These are phyloP conservation scores for Tricholoma matsutake DNA, from an alignment of 768 basidiomycete species.

Conservation along the genomic window DNA sequence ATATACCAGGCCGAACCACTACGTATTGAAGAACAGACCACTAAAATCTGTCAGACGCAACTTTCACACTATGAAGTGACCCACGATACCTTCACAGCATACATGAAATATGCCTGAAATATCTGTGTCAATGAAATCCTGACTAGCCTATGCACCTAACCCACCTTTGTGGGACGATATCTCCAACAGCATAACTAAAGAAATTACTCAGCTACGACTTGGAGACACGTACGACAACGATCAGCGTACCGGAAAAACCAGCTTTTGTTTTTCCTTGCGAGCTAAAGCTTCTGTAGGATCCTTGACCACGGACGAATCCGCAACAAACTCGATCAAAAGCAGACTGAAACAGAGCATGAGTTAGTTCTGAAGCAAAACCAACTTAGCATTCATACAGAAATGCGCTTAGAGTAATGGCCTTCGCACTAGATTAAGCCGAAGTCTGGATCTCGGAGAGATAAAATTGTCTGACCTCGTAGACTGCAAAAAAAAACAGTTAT, in stretches of 20 bases:
- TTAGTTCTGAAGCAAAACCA: neutral
- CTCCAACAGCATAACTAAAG: slow-evolving; percentile 73
- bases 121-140: neutral
- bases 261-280: slow-evolving; percentile 68
- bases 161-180: slow-evolving; percentile 74
- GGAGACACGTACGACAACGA: neutral
- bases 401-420: slow-evolving; percentile 75
- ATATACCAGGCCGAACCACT: slow-evolving; percentile 53
- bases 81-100: slow-evolving; percentile 66
- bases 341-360: slow-evolving; percentile 37
- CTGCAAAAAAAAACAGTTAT: slow-evolving; percentile 29
- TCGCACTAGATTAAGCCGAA: neutral
- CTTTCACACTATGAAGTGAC: neutral
- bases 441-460: neutral
- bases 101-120: slow-evolving; percentile 77
- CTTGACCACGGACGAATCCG: slow-evolving; percentile 57
- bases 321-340: slow-evolving; percentile 80
- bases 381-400: slow-evolving; percentile 56
- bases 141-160: slow-evolving; percentile 1
- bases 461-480: slow-evolving; percentile 53
- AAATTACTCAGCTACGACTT: neutral
- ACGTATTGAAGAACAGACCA: slow-evolving; percentile 89
- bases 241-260: slow-evolving; percentile 56
- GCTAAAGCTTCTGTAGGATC: slow-evolving; percentile 62
- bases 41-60: slow-evolving; percentile 28